Conservation (phyloP, 371 early-diverging fungal species). For the Syncephalis plumigaleata region DNA sequence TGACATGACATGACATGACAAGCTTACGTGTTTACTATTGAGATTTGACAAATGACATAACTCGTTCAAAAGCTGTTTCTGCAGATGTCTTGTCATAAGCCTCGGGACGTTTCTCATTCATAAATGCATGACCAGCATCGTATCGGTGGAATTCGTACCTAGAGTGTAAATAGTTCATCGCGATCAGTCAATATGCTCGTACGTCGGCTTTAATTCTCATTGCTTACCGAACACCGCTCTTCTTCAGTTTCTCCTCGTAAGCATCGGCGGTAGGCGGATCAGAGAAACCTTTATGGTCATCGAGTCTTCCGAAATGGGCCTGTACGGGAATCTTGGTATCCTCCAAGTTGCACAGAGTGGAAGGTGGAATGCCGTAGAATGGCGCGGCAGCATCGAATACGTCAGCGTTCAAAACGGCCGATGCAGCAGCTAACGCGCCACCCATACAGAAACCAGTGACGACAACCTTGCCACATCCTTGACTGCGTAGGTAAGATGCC, state of each 20-base stretch:
- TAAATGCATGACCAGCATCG: constrained; percentile 20
- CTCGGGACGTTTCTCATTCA: constrained; percentile 17
- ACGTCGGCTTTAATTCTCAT: too few species aligned
- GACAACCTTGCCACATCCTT: constrained; percentile 12
- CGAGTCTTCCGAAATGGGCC: constrained; percentile 15
- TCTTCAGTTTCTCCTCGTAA: neutral
- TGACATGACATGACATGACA: too few species aligned
- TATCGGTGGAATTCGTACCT: neutral
- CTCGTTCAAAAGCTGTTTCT: constrained; percentile 9
- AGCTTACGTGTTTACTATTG: neutral
- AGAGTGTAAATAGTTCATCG: too few species aligned
- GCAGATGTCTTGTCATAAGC: constrained; percentile 9
- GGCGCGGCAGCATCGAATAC: constrained; percentile 11
- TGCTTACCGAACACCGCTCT: neutral
- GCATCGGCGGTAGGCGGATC: constrained; percentile 8
- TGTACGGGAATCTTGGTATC: constrained; percentile 13
- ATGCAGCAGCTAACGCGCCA: constrained; percentile 16
- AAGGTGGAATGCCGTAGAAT: constrained; percentile 19
- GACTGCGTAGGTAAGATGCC: constrained; percentile 8
- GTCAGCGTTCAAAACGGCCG: constrained; percentile 5
- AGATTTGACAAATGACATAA: constrained; percentile 9
- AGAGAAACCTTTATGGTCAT: constrained; percentile 10
- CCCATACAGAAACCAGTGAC: constrained; percentile 23
- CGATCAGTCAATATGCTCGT: too few species aligned
- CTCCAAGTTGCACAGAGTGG: constrained; percentile 7